Percentiles rank a stretch among this genome's conserved stretches.
Evolutionary conservation across 169 alveolate genomes (phyloP).

Genomic region (Plasmodium inui): DNA sequence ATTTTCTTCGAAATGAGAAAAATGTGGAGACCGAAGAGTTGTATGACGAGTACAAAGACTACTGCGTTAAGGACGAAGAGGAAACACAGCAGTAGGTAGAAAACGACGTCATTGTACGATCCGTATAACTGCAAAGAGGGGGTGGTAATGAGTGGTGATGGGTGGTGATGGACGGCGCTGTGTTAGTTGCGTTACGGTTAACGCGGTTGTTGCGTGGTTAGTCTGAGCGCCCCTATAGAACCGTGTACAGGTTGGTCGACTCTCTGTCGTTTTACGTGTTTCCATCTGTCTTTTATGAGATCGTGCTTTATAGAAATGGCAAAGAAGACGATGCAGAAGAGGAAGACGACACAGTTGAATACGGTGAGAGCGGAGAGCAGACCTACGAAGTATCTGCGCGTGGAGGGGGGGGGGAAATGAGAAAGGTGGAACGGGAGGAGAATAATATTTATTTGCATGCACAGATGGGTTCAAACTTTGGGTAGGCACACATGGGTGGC

Average conservation of each 20-base stretch:
- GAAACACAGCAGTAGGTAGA: slow-evolving; percentile 35
- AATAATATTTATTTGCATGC: background rate
- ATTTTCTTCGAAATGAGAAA: slow-evolving; percentile 76
- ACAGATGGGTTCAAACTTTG: too few species aligned
- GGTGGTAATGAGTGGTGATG: slow-evolving; percentile 9
- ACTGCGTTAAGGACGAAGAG: slow-evolving; percentile 47
- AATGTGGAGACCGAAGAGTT: slow-evolving; percentile 78
- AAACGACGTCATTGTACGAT: slow-evolving; percentile 36
- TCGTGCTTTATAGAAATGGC: slow-evolving; percentile 40
- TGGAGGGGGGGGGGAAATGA: background rate
- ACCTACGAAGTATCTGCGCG: slow-evolving; percentile 57
- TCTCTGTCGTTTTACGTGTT: slow-evolving; percentile 14
- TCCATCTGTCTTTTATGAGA: slow-evolving; percentile 46
- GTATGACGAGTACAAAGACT: slow-evolving; percentile 75
- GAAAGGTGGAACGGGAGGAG: too few species aligned
- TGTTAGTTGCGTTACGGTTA: background rate
- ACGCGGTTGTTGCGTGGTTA: background rate
- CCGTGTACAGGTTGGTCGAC: background rate
- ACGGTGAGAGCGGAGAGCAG: slow-evolving; percentile 34
- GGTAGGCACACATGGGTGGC: too few species aligned
- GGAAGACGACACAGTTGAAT: slow-evolving; percentile 57
- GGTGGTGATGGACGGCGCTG: background rate
- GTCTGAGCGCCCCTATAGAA: background rate
- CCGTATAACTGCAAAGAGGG: slow-evolving; percentile 73
- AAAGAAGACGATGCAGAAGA: slow-evolving; percentile 46